Base-by-base conservation (phyloP, 2,329 filamentous ascomycete genomes). In the Epichloe elymi region DNA sequence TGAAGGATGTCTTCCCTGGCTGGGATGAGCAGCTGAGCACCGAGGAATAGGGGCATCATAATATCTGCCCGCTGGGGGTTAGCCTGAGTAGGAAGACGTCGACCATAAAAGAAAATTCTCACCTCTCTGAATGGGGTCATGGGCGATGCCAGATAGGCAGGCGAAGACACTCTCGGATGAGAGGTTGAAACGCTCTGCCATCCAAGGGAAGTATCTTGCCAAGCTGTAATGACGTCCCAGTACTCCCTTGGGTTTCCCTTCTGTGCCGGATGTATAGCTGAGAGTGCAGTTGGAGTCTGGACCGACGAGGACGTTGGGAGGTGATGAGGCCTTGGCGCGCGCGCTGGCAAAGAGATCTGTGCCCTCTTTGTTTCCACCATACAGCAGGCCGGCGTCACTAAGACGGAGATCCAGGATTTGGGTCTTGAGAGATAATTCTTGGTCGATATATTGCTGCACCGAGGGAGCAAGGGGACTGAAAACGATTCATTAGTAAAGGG, bases 191-290 rank as follows among this genome's bases (percentile, higher is more conserved):
- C 74, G 80, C 67, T 93, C 71, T 0, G 88, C 81, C 91, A 97
- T 97, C 90, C 89, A 97, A 19, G 83, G 81, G 63, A 91, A 94
- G 70, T 95, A 97, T 60, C 85, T 83, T 1, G 88, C 79, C 54
- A 97, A 72, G 48, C 81, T 86, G 70, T 85, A 97, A 67, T 97
- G 91, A 14, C 91, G 79, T 1, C 91, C 90, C 51, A 82, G 76
- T 12, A 97, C 91, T 58, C 88, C 88, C 72, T 95, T 95, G 36
- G 88, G 89, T 57, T 79, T 44, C 86, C 88, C 69, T 26, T 94
- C 87, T 1, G 75, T 79, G 4, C 89, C 88, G 6, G 75, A 80
- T 1, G 86, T 89, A 63, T 87, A 89, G 30, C 73, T 78, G 1
- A 95, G 71, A 0, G 85, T 95, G 2, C 85, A 84, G 6, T 75